Evolutionary conservation across 2,329 filamentous ascomycete species (phyloP).

Genomic region (Didymella lethalis): DNA sequence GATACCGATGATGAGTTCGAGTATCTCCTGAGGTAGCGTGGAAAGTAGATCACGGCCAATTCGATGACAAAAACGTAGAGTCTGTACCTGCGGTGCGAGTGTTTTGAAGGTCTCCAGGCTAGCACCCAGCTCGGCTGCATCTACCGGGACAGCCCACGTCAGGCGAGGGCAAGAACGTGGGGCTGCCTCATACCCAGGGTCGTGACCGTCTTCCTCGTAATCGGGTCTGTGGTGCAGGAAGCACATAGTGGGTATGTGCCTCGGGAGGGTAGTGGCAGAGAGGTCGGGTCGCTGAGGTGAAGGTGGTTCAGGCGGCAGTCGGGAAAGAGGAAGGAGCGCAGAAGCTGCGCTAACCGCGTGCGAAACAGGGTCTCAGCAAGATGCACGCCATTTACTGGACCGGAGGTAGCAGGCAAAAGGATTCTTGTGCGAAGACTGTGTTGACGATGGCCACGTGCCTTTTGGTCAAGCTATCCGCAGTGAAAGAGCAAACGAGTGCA

Average conservation of each 20-base stretch:
- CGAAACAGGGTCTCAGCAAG: not conserved
- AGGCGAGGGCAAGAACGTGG: not conserved
- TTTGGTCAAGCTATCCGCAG: not conserved
- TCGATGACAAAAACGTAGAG: conserved; percentile 20
- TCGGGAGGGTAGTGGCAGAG: not conserved
- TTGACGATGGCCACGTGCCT: not conserved
- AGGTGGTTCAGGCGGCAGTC: not conserved
- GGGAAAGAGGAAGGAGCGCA: not conserved
- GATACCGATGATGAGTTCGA: not conserved
- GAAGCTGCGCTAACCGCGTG: not conserved
- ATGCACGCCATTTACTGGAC: not conserved
- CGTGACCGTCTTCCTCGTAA: not conserved
- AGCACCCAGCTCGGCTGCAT: conserved; percentile 16
- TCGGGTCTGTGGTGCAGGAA: not conserved
- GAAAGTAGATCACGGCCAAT: conserved; percentile 10
- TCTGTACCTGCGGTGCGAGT: not conserved
- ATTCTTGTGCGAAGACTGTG: too few species aligned
- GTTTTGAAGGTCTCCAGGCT: conserved; percentile 16
- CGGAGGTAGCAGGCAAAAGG: not conserved
- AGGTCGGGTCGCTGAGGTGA: not conserved
- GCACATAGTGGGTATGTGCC: conserved; percentile 2
- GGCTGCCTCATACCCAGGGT: not conserved
- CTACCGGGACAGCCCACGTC: conserved; percentile 13
- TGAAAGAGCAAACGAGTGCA: not conserved
- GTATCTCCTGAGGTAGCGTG: conserved; percentile 16